Evolutionary conservation across 2,329 filamentous ascomycete genomes (phyloP).

Genomic region (Ceratocystis lukuohia): DNA sequence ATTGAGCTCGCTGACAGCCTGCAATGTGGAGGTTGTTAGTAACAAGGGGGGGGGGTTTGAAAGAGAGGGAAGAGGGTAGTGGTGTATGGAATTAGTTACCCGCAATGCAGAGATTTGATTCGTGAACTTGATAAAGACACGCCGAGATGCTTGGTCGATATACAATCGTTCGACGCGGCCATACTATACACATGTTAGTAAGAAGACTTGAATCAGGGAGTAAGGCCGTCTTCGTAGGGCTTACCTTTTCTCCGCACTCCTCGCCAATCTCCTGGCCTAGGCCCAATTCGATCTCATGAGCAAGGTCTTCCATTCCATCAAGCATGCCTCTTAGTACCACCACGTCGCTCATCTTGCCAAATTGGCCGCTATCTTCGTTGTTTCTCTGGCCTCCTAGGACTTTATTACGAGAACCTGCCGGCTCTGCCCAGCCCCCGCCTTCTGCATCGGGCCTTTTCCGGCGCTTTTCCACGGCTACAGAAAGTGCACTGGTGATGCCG

Average conservation of each 20-base stretch:
- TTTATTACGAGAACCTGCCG: conserved; percentile 51
- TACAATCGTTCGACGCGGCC: conserved; percentile 69
- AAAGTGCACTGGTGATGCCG: conserved; percentile 74
- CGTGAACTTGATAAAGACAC: conserved; percentile 90
- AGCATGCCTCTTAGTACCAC: conserved; percentile 77
- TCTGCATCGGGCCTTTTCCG: conserved; percentile 67
- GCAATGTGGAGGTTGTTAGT: conserved; percentile 10
- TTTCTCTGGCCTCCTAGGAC: conserved; percentile 66
- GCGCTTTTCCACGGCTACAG: conserved; percentile 72
- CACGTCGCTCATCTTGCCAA: conserved; percentile 66
- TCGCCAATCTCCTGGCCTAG: conserved; percentile 92
- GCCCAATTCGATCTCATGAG: conserved; percentile 59
- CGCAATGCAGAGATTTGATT: conserved; percentile 70
- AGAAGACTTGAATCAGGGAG: neutral
- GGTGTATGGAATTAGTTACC: conserved; percentile 41
- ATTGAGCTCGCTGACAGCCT: conserved; percentile 83
- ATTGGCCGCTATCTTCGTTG: conserved; percentile 33
- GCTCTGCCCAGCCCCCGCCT: conserved; percentile 62
- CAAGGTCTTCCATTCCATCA: conserved; percentile 62
- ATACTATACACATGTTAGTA: conserved; percentile 40
- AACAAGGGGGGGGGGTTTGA: neutral
- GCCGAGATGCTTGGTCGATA: conserved; percentile 49
- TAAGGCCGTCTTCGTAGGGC: neutral
- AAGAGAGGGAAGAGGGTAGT: neutral
- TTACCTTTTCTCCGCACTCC: conserved; percentile 69